phyloP scores from a whole-genome alignment of 768 basidiomycete genomes.

The Stropharia rugosoannulata region DNA sequence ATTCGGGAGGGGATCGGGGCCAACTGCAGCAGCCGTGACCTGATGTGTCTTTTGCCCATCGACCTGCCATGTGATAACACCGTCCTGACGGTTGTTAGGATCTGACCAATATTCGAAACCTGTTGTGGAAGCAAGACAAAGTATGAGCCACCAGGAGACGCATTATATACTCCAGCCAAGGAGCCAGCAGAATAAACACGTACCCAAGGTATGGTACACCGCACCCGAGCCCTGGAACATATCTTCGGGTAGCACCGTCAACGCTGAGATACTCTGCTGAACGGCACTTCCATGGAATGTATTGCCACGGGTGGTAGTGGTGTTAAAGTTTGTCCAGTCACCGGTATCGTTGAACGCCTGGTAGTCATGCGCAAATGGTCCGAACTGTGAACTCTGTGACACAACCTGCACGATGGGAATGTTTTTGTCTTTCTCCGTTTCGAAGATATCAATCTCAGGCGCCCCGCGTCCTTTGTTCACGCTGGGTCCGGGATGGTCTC shows the following conservation, averaged over 20 bases:
- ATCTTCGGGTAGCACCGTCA: slow-evolving; percentile 47
- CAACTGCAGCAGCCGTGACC: slow-evolving; percentile 54
- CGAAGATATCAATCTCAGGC: slow-evolving; percentile 83
- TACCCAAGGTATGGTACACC: slow-evolving; percentile 49
- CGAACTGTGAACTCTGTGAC: slow-evolving; percentile 78
- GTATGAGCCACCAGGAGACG: not conserved
- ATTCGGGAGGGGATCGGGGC: slow-evolving; percentile 31
- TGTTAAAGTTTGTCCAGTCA: slow-evolving; percentile 32
- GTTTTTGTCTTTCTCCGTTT: slow-evolving; percentile 67
- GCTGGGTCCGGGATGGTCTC: slow-evolving; percentile 77
- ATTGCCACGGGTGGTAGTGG: slow-evolving; percentile 33
- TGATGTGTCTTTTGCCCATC: slow-evolving; percentile 49
- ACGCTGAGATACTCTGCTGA: slow-evolving; percentile 54
- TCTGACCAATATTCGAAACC: slow-evolving; percentile 80
- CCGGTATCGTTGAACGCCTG: slow-evolving; percentile 32
- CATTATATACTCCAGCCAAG: no score
- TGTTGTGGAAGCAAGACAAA: slow-evolving; percentile 12
- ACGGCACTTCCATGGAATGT: slow-evolving; percentile 51
- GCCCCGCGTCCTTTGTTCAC: slow-evolving; percentile 59
- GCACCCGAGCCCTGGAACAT: slow-evolving; percentile 60
- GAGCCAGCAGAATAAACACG: slow-evolving; percentile 8
- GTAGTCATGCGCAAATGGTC: slow-evolving; percentile 49
- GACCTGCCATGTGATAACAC: slow-evolving; percentile 77
- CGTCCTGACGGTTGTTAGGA: slow-evolving; percentile 48
- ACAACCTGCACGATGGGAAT: slow-evolving; percentile 47